These are phyloP conservation scores for Ogataea populi-albae DNA, from an alignment of 805 yeast species.

Conservation along the genomic window DNA sequence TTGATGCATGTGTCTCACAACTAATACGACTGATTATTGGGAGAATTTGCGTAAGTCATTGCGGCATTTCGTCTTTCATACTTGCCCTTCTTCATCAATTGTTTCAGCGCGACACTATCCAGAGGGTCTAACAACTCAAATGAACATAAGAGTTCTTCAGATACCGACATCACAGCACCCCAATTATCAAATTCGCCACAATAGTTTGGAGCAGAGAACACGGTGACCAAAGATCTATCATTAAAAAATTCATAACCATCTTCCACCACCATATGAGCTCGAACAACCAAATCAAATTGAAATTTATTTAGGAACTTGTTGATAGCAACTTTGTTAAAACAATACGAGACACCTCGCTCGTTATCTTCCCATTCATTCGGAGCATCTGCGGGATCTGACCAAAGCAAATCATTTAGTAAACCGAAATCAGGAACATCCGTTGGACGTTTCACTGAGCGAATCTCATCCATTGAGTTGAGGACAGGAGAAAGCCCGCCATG, in stretches of 20 bases:
- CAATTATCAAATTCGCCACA: slow-evolving; percentile 88
- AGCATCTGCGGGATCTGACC: slow-evolving; percentile 87
- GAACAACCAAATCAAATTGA: slow-evolving; percentile 75
- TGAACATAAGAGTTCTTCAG: slow-evolving; percentile 87
- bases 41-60: slow-evolving; percentile 23
- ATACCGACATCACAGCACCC: slow-evolving; percentile 98
- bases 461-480: slow-evolving; percentile 69
- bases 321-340: slow-evolving; percentile 75
- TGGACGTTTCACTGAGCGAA: slow-evolving; percentile 70
- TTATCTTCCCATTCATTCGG: slow-evolving; percentile 85
- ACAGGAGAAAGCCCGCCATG: slow-evolving; percentile 84
- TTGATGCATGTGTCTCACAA: slow-evolving; percentile 1
- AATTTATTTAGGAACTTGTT: slow-evolving; percentile 72
- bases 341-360: slow-evolving; percentile 80
- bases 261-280: slow-evolving; percentile 88
- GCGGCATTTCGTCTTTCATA: slow-evolving; percentile 72
- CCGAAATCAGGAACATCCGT: slow-evolving; percentile 88
- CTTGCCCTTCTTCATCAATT: slow-evolving; percentile 91
- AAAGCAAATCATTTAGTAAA: slow-evolving; percentile 67
- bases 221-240: slow-evolving; percentile 68
- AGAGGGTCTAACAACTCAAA: slow-evolving; percentile 92
- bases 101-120: slow-evolving; percentile 89
- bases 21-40: slow-evolving; percentile 16
- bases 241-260: slow-evolving; percentile 78
- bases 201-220: slow-evolving; percentile 72